phyloP scores from a whole-genome alignment of 2,329 filamentous ascomycete species.

The Penicillium thymicola region DNA sequence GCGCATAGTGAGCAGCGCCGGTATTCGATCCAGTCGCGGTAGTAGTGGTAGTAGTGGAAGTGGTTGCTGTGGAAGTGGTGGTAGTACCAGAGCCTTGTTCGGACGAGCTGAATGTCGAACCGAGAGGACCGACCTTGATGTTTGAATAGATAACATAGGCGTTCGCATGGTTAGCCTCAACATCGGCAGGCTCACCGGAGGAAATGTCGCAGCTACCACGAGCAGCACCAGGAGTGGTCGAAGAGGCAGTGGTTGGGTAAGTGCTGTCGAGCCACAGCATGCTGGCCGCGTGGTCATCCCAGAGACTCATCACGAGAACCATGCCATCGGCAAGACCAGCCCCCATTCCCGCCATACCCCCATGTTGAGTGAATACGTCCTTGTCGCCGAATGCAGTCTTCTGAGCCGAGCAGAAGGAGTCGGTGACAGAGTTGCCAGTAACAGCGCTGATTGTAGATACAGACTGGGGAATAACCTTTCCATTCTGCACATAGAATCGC shows the following conservation, averaged over 20 bases:
- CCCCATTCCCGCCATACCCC: slow-evolving; percentile 46
- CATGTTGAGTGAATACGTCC: slow-evolving; percentile 51
- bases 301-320: slow-evolving; percentile 59
- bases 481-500: slow-evolving; percentile 64
- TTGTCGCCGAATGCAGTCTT: slow-evolving; percentile 56
- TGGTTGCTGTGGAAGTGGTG: slow-evolving; percentile 2
- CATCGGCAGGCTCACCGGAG: slow-evolving; percentile 51
- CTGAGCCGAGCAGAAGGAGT: slow-evolving; percentile 55
- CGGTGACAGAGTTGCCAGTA: slow-evolving; percentile 53
- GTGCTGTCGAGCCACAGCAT: slow-evolving; percentile 73
- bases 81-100: slow-evolving; percentile 8
- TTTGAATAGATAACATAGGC: slow-evolving; percentile 56
- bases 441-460: slow-evolving; percentile 46
- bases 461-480: slow-evolving; percentile 57
- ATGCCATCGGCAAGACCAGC: slow-evolving; percentile 38
- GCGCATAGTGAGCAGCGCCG: slow-evolving; percentile 23
- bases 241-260: slow-evolving; percentile 51
- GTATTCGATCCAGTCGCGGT: slow-evolving; percentile 5
- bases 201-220: slow-evolving; percentile 54
- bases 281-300: slow-evolving; percentile 64
- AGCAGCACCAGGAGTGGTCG: slow-evolving; percentile 46
- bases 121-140: slow-evolving; percentile 57
- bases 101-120: slow-evolving; percentile 46
- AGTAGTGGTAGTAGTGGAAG: slow-evolving; percentile 9
- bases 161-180: slow-evolving; percentile 48